These are phyloP conservation scores for Neofusicoccum sp. DNA, from an alignment of 2,329 filamentous ascomycete species.

Conservation along the genomic window DNA sequence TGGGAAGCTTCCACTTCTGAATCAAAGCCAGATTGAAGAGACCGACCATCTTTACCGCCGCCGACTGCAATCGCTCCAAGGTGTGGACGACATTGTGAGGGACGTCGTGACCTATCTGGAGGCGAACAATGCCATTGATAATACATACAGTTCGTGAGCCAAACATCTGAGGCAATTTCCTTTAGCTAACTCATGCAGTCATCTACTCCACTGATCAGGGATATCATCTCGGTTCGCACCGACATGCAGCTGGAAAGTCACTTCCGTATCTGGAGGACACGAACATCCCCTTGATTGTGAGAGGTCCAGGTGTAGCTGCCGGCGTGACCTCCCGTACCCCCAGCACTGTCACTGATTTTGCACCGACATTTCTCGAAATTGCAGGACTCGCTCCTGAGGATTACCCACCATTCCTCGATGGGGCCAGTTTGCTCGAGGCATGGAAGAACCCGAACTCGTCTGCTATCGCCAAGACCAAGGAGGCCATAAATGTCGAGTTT, in stretches of 20 bases:
- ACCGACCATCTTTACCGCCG: slow-evolving; percentile 23
- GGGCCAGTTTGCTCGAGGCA: slow-evolving; percentile 28
- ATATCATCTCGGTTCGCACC: slow-evolving; percentile 29
- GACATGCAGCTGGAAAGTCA: slow-evolving; percentile 28
- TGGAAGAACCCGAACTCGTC: slow-evolving; percentile 26
- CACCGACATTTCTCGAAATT: slow-evolving; percentile 33
- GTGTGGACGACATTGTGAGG: slow-evolving; percentile 36
- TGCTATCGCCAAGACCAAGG: slow-evolving; percentile 13
- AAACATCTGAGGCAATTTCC: background rate
- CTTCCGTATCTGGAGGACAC: slow-evolving; percentile 31
- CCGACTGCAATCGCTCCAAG: slow-evolving; percentile 27
- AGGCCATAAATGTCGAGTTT: slow-evolving; percentile 19
- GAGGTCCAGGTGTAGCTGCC: slow-evolving; percentile 27
- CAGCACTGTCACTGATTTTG: slow-evolving; percentile 29
- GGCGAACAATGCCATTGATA: slow-evolving; percentile 25
- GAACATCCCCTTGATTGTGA: slow-evolving; percentile 32
- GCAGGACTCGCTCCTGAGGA: slow-evolving; percentile 23
- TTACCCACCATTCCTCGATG: slow-evolving; percentile 30
- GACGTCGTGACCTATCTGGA: slow-evolving; percentile 32
- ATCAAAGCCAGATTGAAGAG: slow-evolving; percentile 22
- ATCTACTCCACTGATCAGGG: slow-evolving; percentile 31
- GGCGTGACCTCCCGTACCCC: slow-evolving; percentile 24
- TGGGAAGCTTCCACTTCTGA: slow-evolving; percentile 18
- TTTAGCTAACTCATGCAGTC: background rate
- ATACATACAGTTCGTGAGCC: slow-evolving; percentile 30